Percentiles rank a stretch among this genome's conserved stretches.
Conservation (phyloP, 352 stramenopile genomes). For the Phytophthora nicotianae region DNA sequence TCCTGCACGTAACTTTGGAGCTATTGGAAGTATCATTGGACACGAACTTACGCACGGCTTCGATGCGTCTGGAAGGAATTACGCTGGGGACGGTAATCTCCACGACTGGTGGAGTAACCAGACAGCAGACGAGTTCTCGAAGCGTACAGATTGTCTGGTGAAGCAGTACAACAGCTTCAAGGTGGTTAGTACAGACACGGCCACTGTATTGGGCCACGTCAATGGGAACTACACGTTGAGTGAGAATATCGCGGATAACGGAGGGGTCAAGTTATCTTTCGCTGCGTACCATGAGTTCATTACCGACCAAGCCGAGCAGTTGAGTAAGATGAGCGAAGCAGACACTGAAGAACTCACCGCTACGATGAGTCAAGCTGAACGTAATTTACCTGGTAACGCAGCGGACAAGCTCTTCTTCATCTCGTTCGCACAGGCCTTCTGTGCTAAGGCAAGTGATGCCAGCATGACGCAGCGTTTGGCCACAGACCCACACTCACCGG, state of each 20-base stretch:
- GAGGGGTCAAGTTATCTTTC: slow-evolving; percentile 77
- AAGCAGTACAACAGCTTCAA: slow-evolving; percentile 64
- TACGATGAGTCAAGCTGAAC: slow-evolving; percentile 24
- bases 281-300: slow-evolving; percentile 57
- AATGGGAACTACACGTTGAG: slow-evolving; percentile 82
- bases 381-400: slow-evolving; percentile 17
- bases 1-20: slow-evolving; percentile 92
- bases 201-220: slow-evolving; percentile 60
- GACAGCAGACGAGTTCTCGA: slow-evolving; percentile 78
- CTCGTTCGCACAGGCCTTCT: slow-evolving; percentile 79
- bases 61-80: slow-evolving; percentile 92
- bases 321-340: slow-evolving; percentile 30
- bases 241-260: slow-evolving; percentile 88
- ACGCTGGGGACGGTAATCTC: slow-evolving; percentile 89
- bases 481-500: slow-evolving; percentile 68
- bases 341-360: slow-evolving; percentile 18
- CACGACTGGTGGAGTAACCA: slow-evolving; percentile 93
- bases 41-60: slow-evolving; percentile 97
- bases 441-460: slow-evolving; percentile 64
- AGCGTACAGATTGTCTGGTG: slow-evolving; percentile 63
- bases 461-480: slow-evolving; percentile 52
- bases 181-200: slow-evolving; percentile 48
- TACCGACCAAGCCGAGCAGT: slow-evolving; percentile 19
- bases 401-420: slow-evolving; percentile 79
- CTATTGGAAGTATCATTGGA: slow-evolving; percentile 93